These are phyloP conservation scores for Pseudotsuga menziesii DNA, from an alignment of 75 land plant species.

Conservation along the genomic window DNA sequence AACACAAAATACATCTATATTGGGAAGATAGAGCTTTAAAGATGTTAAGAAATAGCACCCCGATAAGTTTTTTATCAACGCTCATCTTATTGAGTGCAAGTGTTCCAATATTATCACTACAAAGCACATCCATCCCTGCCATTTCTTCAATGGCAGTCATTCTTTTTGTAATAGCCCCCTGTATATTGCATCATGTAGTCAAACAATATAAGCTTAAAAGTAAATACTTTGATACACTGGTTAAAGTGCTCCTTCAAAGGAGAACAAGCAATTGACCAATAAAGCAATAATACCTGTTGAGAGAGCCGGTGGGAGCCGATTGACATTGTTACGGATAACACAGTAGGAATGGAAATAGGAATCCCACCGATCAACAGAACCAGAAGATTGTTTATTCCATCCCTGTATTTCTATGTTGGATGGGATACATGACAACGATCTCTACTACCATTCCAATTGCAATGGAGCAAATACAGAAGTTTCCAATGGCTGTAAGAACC, in stretches of 20 bases:
- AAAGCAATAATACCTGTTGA: conserved; percentile 18
- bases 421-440: conserved; percentile 81
- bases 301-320: conserved; percentile 77
- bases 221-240: neutral
- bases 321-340: conserved; percentile 84
- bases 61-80: conserved; percentile 70
- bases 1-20: neutral
- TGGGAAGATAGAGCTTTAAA: neutral
- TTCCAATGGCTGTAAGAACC: conserved; percentile 80
- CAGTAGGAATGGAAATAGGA: conserved; percentile 86
- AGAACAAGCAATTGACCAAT: neutral
- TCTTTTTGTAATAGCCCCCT: conserved; percentile 91
- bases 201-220: neutral
- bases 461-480: conserved; percentile 85
- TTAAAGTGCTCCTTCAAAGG: neutral
- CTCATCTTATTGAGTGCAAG: conserved; percentile 77
- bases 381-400: conserved; percentile 74
- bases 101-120: conserved; percentile 93
- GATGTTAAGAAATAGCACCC: conserved; percentile 24
- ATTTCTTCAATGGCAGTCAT: conserved; percentile 97
- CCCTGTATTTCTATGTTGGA: conserved; percentile 61
- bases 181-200: conserved; percentile 13
- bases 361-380: conserved; percentile 85
- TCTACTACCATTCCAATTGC: conserved; percentile 66
- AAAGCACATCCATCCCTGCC: conserved; percentile 91